These are phyloP conservation scores for Tetracladium setigerum DNA, from an alignment of 495 filamentous ascomycete species.

Conservation along the genomic window DNA sequence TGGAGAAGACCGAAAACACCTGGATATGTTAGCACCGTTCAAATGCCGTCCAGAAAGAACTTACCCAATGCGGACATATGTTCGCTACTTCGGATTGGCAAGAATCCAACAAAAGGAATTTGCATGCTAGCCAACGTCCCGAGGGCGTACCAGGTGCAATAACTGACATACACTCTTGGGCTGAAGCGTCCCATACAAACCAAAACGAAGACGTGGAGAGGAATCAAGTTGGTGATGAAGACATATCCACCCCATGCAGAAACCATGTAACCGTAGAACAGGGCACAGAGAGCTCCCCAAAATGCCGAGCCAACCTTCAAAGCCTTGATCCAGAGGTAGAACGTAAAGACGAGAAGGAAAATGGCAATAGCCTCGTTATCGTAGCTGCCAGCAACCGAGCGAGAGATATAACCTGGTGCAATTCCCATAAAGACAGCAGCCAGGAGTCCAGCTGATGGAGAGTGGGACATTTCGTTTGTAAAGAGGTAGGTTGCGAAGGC, in stretches of 20 bases:
- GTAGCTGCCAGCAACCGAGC: constrained; percentile 96
- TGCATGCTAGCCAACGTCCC: constrained; percentile 99
- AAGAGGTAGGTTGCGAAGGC: constrained; percentile 91
- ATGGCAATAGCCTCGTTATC: constrained; percentile 99
- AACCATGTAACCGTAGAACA: constrained; percentile 99
- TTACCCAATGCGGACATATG: constrained; percentile 95
- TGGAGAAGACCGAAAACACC: constrained; percentile 95
- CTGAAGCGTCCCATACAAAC: constrained; percentile 97
- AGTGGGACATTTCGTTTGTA: constrained; percentile 90
- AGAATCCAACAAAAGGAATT: constrained; percentile 97
- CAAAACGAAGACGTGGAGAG: constrained; percentile 91
- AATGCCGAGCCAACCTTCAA: constrained; percentile 92
- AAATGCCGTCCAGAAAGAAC: constrained; percentile 19
- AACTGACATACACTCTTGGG: constrained; percentile 87
- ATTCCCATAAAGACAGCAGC: constrained; percentile 98
- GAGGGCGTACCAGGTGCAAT: constrained; percentile 95
- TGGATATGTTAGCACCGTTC: constrained; percentile 32
- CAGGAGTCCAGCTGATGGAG: constrained; percentile 87
- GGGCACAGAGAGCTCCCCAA: constrained; percentile 88
- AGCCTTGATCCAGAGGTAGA: constrained; percentile 98
- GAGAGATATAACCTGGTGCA: constrained; percentile 91
- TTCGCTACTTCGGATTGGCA: constrained; percentile 93
- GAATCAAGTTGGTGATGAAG: constrained; percentile 97
- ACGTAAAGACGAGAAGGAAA: constrained; percentile 96
- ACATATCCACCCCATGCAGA: constrained; percentile 99